Percentiles rank a stretch among this genome's conserved stretches.
Conservation (phyloP, 495 filamentous ascomycete species). For the Bombardia bombarda region DNA sequence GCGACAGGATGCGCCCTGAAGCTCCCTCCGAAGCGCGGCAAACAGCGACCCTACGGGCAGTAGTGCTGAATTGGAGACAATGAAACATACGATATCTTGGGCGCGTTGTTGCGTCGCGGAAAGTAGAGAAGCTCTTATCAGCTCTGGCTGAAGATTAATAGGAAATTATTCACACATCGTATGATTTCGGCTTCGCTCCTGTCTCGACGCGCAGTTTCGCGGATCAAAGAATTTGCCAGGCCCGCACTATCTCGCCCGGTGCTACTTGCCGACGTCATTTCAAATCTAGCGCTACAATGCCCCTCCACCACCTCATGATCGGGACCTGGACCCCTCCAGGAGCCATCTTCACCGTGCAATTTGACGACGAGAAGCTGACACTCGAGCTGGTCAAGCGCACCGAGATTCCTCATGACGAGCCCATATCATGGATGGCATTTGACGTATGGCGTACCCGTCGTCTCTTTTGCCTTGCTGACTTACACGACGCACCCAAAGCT, state of each 20-base stretch:
- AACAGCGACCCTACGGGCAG: too few relatives aligned
- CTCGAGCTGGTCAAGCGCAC: conserved; percentile 69
- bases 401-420: conserved; percentile 68
- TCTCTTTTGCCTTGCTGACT: too few relatives aligned
- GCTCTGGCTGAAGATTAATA: conserved; percentile 2
- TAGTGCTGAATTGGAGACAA: too few relatives aligned
- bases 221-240: too few relatives aligned
- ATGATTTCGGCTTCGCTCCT: too few relatives aligned
- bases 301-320: conserved; percentile 76
- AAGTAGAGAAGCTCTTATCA: too few relatives aligned
- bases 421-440: conserved; percentile 87
- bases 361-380: conserved; percentile 68
- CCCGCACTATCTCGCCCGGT: too few relatives aligned
- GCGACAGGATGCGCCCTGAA: background rate
- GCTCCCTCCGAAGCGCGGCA: background rate
- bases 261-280: conserved; percentile 17
- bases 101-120: too few relatives aligned
- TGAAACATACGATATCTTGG: too few relatives aligned
- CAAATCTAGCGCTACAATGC: conserved; percentile 41
- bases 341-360: conserved; percentile 75
- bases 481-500: background rate
- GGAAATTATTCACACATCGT: too few relatives aligned
- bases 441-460: conserved; percentile 59
- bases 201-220: too few relatives aligned
- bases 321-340: conserved; percentile 80